phyloP scores from a whole-genome alignment of 148 eudicot species.

The Camellia sinensis region DNA sequence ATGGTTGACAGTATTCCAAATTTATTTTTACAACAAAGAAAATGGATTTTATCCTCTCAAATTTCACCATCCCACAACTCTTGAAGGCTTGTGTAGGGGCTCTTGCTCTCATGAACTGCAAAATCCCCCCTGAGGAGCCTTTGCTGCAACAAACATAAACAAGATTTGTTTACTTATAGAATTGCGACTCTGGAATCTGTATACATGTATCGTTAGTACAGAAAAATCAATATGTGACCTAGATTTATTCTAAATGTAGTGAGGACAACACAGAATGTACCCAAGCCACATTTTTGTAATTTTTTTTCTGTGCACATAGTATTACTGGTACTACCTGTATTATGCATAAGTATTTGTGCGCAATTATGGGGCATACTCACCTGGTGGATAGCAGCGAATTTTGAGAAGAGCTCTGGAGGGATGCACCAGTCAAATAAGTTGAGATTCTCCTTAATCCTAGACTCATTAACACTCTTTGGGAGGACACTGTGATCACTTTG shows the following conservation, averaged over 20 bases:
- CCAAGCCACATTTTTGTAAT: too few relatives aligned
- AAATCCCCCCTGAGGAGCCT: conserved; percentile 46
- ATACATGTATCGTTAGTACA: too few relatives aligned
- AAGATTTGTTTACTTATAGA: background rate
- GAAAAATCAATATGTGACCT: too few relatives aligned
- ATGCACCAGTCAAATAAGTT: conserved; percentile 51
- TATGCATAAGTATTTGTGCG: too few relatives aligned
- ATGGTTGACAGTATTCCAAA: background rate
- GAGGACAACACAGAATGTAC: too few relatives aligned
- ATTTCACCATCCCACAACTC: conserved; percentile 74
- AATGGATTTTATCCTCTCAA: conserved; percentile 15
- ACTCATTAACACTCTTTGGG: conserved; percentile 54
- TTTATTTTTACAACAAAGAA: background rate
- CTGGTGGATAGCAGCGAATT: conserved; percentile 48
- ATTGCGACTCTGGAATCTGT: background rate
- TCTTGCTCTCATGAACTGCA: conserved; percentile 49
- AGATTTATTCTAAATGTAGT: too few relatives aligned
- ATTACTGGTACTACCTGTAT: too few relatives aligned
- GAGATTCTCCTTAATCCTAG: conserved; percentile 47
- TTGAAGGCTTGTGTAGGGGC: conserved; percentile 60
- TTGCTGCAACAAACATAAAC: conserved; percentile 39
- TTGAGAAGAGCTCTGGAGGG: conserved; percentile 44
- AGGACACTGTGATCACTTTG: conserved; percentile 56
- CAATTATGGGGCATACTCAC: too few relatives aligned
- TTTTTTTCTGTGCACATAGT: too few relatives aligned